Evolutionary conservation across 768 basidiomycete species (phyloP).

Genomic region (Pisolithus orientalis): DNA sequence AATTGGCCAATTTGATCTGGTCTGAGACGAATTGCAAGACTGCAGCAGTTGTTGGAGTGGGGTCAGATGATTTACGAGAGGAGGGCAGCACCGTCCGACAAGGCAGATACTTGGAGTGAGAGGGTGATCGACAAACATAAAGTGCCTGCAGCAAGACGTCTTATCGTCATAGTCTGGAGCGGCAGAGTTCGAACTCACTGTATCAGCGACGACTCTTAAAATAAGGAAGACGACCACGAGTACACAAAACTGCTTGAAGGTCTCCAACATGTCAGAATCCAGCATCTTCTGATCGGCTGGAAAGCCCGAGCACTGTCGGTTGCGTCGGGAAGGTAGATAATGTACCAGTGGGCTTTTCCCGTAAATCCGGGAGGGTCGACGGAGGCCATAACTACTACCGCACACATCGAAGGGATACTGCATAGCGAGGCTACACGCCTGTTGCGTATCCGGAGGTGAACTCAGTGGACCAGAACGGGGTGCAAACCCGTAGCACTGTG

Average conservation of each 20-base stretch:
- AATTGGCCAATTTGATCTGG: conserved; percentile 24
- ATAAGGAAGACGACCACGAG: background rate
- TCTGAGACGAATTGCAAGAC: conserved; percentile 22
- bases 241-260: background rate
- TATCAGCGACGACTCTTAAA: background rate
- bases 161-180: background rate
- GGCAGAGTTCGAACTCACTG: background rate
- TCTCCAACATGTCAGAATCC: background rate
- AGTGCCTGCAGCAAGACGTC: background rate
- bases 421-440: background rate
- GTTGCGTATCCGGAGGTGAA: conserved; percentile 12
- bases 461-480: conserved; percentile 23
- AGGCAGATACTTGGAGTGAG: conserved; percentile 1
- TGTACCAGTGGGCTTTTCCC: background rate
- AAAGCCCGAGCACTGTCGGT: background rate
- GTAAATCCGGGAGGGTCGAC: background rate
- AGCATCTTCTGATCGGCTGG: background rate
- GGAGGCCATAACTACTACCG: conserved; percentile 10
- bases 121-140: conserved; percentile 2
- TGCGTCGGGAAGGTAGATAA: background rate
- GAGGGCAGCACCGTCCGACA: conserved; percentile 1
- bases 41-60: conserved; percentile 12
- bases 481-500: conserved; percentile 15
- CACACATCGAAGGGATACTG: conserved; percentile 4
- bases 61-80: conserved; percentile 2